Conservation (phyloP, 2,329 filamentous ascomycete species). For the Sordariomycetes sp. region DNA sequence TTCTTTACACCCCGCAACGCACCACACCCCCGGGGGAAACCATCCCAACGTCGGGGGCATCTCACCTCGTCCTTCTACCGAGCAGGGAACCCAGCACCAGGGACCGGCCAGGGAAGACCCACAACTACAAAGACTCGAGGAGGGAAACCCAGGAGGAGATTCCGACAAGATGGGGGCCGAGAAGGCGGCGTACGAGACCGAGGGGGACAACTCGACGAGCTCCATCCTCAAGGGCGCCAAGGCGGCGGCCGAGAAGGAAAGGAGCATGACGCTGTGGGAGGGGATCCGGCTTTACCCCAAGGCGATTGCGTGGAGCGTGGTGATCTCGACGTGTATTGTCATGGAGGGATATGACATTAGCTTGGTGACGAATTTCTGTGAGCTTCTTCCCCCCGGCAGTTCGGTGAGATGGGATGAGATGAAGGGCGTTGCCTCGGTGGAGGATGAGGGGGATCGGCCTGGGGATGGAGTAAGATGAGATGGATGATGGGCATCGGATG, state of each 20-base stretch:
- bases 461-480: not conserved
- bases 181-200: not conserved
- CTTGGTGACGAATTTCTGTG: constrained; percentile 21
- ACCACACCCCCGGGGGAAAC: too few species aligned
- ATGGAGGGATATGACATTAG: constrained; percentile 28
- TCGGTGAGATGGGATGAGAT: not conserved
- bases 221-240: constrained; percentile 1
- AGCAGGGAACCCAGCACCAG: too few species aligned
- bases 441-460: not conserved
- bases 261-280: constrained; percentile 59
- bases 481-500: too few species aligned
- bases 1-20: too few species aligned
- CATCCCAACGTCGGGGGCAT: too few species aligned
- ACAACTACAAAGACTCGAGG: too few species aligned
- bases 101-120: too few species aligned
- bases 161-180: not conserved
- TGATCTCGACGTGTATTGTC: constrained; percentile 22
- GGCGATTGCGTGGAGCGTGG: constrained; percentile 22
- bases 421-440: not conserved
- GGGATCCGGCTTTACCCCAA: constrained; percentile 66
- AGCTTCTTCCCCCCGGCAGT: constrained; percentile 38
- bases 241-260: constrained; percentile 45
- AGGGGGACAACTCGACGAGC: not conserved
- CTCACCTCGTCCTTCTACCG: too few species aligned
- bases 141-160: too few species aligned